Base-by-base conservation (phyloP, 2,329 filamentous ascomycete genomes). In the Leptosphaerulina australis region DNA sequence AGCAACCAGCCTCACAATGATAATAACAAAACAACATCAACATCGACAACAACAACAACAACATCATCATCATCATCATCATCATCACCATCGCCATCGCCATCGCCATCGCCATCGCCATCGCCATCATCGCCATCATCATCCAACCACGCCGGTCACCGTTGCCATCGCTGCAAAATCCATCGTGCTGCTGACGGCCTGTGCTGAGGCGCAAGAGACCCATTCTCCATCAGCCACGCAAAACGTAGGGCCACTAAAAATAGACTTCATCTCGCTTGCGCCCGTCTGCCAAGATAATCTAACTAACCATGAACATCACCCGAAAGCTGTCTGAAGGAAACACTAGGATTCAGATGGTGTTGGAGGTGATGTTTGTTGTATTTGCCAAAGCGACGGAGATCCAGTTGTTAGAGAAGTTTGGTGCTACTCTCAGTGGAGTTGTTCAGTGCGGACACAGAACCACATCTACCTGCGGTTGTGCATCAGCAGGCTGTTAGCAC, bases 211-310 rank as follows among this genome's bases (percentile, higher is more conserved):
- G 48, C 48, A 50, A 36, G 24, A 48, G 24, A 21, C 44, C 20
- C 11, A 25, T 17, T 6, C 36, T 9, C 2, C 34, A 17, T 35
- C 40, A 51, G 40, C 40, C 40, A 45, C 40, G 17, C 18, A 18
- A 28, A 38, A 34, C 39, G 39, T 34, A 14, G 34, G 22, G 14
- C 40, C n/a, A 21, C 41, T 34, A 46, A 46, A 46, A 46, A 41
- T 46, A 46, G 24, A 14, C 30, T 3, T 12, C 7, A 14, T 8
- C 30, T 51, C 41, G 48, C 48, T 46, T 51, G 20, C 41, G 41
- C 48, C 36, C 40, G 35, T 30, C 14, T 21, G 48, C 48, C 48
- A 51, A 51, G 48, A 11, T 31, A 36, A 45, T 51, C 41, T 46
- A 41, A 51, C 37, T 36, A 46, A 51, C 37, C 41, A 46, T 5